Evolutionary conservation across 768 basidiomycete species (phyloP).

Genomic region (Auricularia sp.): DNA sequence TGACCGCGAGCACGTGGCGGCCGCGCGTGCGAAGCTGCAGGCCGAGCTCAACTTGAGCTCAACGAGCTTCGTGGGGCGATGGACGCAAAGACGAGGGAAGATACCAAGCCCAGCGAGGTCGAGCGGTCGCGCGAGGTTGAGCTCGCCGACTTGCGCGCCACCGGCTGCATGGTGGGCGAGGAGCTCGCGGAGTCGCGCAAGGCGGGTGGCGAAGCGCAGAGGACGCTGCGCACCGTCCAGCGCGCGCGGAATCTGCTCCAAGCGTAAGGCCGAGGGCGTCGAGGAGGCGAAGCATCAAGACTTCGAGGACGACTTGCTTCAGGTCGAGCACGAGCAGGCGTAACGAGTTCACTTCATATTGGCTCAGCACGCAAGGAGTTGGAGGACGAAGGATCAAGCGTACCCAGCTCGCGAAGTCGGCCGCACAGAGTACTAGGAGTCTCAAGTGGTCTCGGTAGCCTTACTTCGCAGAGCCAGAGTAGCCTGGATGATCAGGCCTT

Average conservation of each 20-base stretch:
- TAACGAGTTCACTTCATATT: constrained; percentile 56
- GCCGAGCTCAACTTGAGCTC: constrained; percentile 42
- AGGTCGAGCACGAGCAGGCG: constrained; percentile 74
- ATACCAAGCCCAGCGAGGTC: constrained; percentile 70
- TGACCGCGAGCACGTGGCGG: constrained; percentile 38
- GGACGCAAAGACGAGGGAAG: constrained; percentile 79
- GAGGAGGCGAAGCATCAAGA: constrained; percentile 63
- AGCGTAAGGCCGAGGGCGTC: constrained; percentile 42
- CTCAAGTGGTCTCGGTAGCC: no score
- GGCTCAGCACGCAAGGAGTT: constrained; percentile 64
- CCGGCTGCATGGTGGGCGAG: constrained; percentile 52
- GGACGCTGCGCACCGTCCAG: constrained; percentile 52
- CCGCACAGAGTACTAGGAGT: constrained; percentile 26
- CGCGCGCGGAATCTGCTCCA: constrained; percentile 51
- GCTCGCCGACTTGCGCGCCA: constrained; percentile 53
- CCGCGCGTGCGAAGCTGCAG: constrained; percentile 52
- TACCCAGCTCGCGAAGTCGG: constrained; percentile 59
- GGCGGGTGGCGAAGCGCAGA: constrained; percentile 53
- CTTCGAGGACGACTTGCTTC: constrained; percentile 80
- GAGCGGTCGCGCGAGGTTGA: constrained; percentile 85
- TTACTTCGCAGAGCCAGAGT: no score
- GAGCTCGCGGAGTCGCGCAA: constrained; percentile 60
- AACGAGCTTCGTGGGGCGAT: constrained; percentile 79
- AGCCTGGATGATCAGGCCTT: no score
- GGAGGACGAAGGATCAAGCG: constrained; percentile 64